Base-by-base conservation (phyloP, 768 basidiomycete genomes). In the Tephrocybe sp. region DNA sequence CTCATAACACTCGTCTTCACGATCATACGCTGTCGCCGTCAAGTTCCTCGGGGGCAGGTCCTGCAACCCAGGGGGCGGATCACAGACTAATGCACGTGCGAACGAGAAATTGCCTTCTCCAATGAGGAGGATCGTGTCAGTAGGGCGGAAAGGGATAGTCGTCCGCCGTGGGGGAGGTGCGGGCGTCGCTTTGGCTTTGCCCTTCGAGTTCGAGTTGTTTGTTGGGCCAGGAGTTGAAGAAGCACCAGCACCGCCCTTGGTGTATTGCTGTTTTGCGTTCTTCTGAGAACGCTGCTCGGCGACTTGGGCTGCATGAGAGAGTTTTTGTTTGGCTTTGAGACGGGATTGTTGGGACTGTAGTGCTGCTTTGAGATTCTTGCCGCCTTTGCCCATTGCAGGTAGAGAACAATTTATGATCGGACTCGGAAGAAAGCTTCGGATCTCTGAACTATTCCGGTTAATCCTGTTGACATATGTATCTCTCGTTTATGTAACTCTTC, bases 21-120 rank as follows among this genome's bases (percentile, higher is more conserved):
- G 74, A 68, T 98, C 96, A 65, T 88, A 93, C 0, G 91, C 79
- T 1, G 94, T 98, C 4, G 94, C 90, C 0, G 86, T 81, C 42
- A 98, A 65, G 57, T 89, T 90, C n/a, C 61, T 65, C 0, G 85
- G 73, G 0, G 84, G 80, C 2, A 92, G 69, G 55, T 75, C 68
- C 25, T 72, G 73, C 38, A 90, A 62, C 6, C 69, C 64, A 2
- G 76, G 73, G 0, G 82, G 75, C 12, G 75, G 66, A 52, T 73
- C 66, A 11, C 73, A 58, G 23, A 90, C 68, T 14, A 98, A 76
- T 14, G 93, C 85, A 23, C 80, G 82, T 2, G 93, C 78, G 60
- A 91, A 98, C 1, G 95, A 96, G 62, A 98, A 98, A 66, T 98
- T 92, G 10, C 93, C 96, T 73, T 98, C 96, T 8, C 95, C 96